phyloP scores from a whole-genome alignment of 257 asterid species.

The Fraxinus anomala region DNA sequence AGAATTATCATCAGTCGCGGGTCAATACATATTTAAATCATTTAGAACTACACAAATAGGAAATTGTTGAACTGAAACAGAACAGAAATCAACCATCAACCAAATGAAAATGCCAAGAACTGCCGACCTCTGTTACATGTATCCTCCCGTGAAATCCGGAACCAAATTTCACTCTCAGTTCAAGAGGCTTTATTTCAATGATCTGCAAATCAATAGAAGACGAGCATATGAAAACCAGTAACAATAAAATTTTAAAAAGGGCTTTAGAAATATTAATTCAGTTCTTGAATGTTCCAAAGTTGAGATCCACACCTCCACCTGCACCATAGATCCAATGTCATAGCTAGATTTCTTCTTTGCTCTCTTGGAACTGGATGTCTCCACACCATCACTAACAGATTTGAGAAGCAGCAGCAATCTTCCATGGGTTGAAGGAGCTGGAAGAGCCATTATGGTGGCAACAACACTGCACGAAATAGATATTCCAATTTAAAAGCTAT shows the following conservation, averaged over 20 bases:
- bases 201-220: conserved; percentile 57
- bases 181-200: conserved; percentile 84
- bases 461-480: conserved; percentile 55
- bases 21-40: conserved; percentile 30
- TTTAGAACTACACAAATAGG: neutral
- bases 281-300: conserved; percentile 14
- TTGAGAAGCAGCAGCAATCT: conserved; percentile 75
- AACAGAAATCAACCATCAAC: neutral
- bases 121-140: conserved; percentile 85
- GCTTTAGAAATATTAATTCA: neutral
- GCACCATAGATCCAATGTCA: conserved; percentile 74
- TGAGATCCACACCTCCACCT: conserved; percentile 66
- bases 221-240: conserved; percentile 10
- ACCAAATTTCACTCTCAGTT: conserved; percentile 83
- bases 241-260: neutral
- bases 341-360: conserved; percentile 66
- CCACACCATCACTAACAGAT: conserved; percentile 53
- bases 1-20: conserved; percentile 69
- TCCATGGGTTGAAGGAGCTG: conserved; percentile 71
- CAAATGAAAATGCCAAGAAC: conserved; percentile 31
- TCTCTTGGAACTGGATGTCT: conserved; percentile 70
- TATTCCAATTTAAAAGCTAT: neutral
- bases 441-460: conserved; percentile 74
- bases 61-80: neutral
- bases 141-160: conserved; percentile 78